Evolutionary conservation across 2,329 filamentous ascomycete genomes (phyloP).

Genomic region (Trichoderma sp.): DNA sequence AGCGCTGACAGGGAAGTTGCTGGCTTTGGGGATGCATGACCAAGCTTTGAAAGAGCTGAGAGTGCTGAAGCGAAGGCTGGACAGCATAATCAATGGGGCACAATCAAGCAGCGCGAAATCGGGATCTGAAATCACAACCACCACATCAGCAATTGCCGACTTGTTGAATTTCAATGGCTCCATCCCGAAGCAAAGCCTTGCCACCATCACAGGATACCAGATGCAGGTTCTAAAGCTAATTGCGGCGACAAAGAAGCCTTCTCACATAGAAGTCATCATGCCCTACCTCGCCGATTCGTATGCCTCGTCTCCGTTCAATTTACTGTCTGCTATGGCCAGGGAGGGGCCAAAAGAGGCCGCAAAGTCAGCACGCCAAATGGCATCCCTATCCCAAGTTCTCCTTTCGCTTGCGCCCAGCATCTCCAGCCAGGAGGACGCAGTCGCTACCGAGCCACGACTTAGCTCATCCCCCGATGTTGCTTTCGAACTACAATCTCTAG

Average conservation of each 20-base stretch:
- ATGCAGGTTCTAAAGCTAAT: slow-evolving; percentile 63
- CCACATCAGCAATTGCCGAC: slow-evolving; percentile 46
- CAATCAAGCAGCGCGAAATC: slow-evolving; percentile 34
- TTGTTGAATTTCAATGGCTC: slow-evolving; percentile 60
- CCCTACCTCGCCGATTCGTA: slow-evolving; percentile 53
- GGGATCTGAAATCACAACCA: slow-evolving; percentile 29
- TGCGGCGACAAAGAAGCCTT: slow-evolving; percentile 56
- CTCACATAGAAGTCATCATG: slow-evolving; percentile 56
- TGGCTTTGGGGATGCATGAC: slow-evolving; percentile 63
- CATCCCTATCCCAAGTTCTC: slow-evolving; percentile 62
- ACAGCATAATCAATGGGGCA: slow-evolving; percentile 34
- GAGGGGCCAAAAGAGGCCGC: slow-evolving; percentile 43
- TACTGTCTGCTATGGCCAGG: slow-evolving; percentile 50
- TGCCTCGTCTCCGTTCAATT: slow-evolving; percentile 54
- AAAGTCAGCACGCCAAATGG: slow-evolving; percentile 64
- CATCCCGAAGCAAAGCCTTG: slow-evolving; percentile 44
- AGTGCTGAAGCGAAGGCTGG: slow-evolving; percentile 62
- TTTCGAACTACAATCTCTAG: slow-evolving; percentile 62
- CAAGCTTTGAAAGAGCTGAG: slow-evolving; percentile 67
- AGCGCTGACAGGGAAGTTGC: slow-evolving; percentile 63
- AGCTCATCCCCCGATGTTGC: slow-evolving; percentile 55
- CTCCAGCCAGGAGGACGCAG: slow-evolving; percentile 59
- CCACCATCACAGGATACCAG: slow-evolving; percentile 62
- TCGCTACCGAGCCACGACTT: slow-evolving; percentile 51
- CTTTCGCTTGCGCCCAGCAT: slow-evolving; percentile 65